Conservation (phyloP, 345 rosid genomes). For the Salix udensis region DNA sequence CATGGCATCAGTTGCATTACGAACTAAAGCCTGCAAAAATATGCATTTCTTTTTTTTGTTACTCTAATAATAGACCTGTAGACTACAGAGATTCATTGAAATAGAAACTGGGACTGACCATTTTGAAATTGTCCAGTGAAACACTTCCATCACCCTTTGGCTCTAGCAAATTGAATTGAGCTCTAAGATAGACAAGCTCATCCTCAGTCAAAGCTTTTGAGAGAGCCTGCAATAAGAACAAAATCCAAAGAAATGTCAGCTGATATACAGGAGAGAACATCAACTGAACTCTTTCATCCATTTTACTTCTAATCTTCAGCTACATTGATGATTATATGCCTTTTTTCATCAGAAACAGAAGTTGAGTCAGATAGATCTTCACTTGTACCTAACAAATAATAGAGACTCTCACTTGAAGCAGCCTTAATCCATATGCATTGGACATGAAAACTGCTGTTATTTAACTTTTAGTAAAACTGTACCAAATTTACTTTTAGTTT, state of each 20-base stretch:
- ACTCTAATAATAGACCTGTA: not conserved
- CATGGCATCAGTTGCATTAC: constrained; percentile 78
- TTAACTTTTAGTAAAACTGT: no score
- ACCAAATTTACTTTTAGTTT: not conserved
- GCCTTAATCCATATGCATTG: not conserved
- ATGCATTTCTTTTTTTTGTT: not conserved
- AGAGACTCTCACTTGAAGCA: not conserved
- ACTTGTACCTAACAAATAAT: not conserved
- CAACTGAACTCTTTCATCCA: not conserved
- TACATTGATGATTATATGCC: not conserved
- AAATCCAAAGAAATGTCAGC: constrained; percentile 5
- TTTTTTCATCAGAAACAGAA: not conserved
- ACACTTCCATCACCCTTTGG: constrained; percentile 74
- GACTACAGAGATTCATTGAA: not conserved
- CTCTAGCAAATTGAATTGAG: constrained; percentile 76
- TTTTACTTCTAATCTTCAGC: not conserved
- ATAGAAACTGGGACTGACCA: constrained; percentile 41
- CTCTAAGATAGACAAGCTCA: constrained; percentile 67
- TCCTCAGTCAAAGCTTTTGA: constrained; percentile 87
- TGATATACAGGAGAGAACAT: not conserved
- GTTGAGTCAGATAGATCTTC: not conserved
- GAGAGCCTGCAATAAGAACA: constrained; percentile 59
- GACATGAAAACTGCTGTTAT: not conserved
- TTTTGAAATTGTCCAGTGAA: constrained; percentile 61
- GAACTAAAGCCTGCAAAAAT: constrained; percentile 62